Conservation (phyloP, 306 rosid genomes). For the Cyclanthera cordifolia region DNA sequence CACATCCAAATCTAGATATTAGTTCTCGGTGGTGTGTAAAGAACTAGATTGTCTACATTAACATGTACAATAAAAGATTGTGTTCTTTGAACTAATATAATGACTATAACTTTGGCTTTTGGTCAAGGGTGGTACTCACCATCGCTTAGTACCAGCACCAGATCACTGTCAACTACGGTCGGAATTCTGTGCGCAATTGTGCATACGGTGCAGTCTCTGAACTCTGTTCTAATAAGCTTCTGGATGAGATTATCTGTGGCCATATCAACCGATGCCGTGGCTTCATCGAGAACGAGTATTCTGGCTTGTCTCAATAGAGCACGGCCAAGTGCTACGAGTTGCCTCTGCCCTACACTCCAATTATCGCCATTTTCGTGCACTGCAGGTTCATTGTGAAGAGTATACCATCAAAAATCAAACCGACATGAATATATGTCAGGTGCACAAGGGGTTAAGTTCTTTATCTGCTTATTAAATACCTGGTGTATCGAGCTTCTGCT, state of each 20-base stretch:
- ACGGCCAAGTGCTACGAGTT: slow-evolving; percentile 86
- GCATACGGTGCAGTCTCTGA: slow-evolving; percentile 73
- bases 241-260: slow-evolving; percentile 89
- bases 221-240: slow-evolving; percentile 72
- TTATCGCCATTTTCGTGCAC: slow-evolving; percentile 98
- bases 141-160: slow-evolving; percentile 75
- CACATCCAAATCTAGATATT: slow-evolving; percentile 16
- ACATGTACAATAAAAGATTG: not conserved
- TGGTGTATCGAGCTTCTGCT: slow-evolving; percentile 63
- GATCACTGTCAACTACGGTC: slow-evolving; percentile 84
- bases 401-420: not conserved
- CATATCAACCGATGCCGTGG: slow-evolving; percentile 92
- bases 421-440: too few relatives aligned
- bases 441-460: not conserved
- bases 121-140: slow-evolving; percentile 34
- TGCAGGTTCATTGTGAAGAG: slow-evolving; percentile 20
- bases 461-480: slow-evolving; percentile 28
- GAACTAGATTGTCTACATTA: not conserved
- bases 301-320: slow-evolving; percentile 87
- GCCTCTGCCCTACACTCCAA: slow-evolving; percentile 99
- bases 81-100: not conserved
- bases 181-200: slow-evolving; percentile 94
- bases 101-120: not conserved
- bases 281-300: slow-evolving; percentile 94
- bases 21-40: not conserved